These are phyloP conservation scores for Boletales sp. DNA, from an alignment of 768 basidiomycete species.

Conservation along the genomic window DNA sequence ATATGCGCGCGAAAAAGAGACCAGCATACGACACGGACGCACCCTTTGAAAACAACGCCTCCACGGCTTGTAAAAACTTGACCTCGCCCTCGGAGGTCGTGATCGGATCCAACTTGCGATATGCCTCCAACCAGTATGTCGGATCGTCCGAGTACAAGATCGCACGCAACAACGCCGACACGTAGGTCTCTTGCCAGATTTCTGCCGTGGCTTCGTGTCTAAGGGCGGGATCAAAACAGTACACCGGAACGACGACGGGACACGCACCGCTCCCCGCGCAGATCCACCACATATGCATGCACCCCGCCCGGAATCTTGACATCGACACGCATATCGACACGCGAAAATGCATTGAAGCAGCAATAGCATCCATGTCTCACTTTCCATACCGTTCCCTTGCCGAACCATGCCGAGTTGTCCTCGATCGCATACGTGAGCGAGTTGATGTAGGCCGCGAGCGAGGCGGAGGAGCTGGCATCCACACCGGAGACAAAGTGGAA, in stretches of 20 bases:
- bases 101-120: conserved; percentile 94
- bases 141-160: conserved; percentile 97
- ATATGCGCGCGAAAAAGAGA: too few species aligned
- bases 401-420: conserved; percentile 89
- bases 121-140: conserved; percentile 86
- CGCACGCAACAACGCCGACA: conserved; percentile 86
- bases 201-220: conserved; percentile 86
- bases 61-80: conserved; percentile 87
- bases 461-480: conserved; percentile 96
- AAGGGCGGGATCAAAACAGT: too few species aligned
- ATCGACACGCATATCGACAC: conserved; percentile 95
- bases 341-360: conserved; percentile 97
- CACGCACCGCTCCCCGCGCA: conserved; percentile 86
- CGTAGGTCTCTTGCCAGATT: conserved; percentile 97
- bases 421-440: conserved; percentile 96
- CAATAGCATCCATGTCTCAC: conserved; percentile 92
- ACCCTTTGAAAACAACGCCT: conserved; percentile 87
- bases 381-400: conserved; percentile 81
- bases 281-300: conserved; percentile 87
- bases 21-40: neutral
- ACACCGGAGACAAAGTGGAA: conserved; percentile 99
- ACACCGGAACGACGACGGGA: neutral
- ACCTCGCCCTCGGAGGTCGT: conserved; percentile 84
- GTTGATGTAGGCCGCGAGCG: conserved; percentile 97
- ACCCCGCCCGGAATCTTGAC: conserved; percentile 99